phyloP scores from a whole-genome alignment of 176 grass and related monocot species.

The Saccharum officinarum region DNA sequence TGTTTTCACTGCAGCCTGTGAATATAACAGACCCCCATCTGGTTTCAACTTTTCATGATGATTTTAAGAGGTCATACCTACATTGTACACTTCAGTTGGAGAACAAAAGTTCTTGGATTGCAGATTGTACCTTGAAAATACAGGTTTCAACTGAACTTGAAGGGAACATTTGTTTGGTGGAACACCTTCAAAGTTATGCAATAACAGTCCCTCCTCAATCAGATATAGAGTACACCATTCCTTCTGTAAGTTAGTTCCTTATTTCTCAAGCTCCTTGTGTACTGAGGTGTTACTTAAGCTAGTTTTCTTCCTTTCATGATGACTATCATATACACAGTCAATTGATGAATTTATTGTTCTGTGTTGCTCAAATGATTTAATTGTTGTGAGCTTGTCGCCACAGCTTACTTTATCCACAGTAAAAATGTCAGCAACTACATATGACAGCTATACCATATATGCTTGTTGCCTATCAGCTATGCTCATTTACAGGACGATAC shows the following conservation, averaged over 20 bases:
- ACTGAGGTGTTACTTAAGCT: constrained; percentile 1
- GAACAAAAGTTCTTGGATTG: constrained; percentile 82
- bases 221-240: constrained; percentile 66
- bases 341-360: background rate
- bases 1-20: constrained; percentile 65
- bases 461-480: background rate
- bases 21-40: constrained; percentile 85
- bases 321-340: background rate
- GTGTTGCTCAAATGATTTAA: background rate
- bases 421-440: background rate
- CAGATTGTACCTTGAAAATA: constrained; percentile 73
- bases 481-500: background rate
- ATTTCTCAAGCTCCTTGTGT: background rate
- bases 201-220: constrained; percentile 64
- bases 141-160: constrained; percentile 78
- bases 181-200: constrained; percentile 74
- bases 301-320: constrained; percentile 5
- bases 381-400: background rate
- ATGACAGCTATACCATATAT: background rate
- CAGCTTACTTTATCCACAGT: background rate
- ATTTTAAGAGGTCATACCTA: constrained; percentile 83
- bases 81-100: constrained; percentile 90
- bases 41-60: constrained; percentile 85
- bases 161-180: constrained; percentile 73
- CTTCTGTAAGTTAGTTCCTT: constrained; percentile 73